Evolutionary conservation across 495 filamentous ascomycete genomes (phyloP), one percentile per base, ranked within the genome.

Genomic region (Annulohypoxylon maeteangense): DNA sequence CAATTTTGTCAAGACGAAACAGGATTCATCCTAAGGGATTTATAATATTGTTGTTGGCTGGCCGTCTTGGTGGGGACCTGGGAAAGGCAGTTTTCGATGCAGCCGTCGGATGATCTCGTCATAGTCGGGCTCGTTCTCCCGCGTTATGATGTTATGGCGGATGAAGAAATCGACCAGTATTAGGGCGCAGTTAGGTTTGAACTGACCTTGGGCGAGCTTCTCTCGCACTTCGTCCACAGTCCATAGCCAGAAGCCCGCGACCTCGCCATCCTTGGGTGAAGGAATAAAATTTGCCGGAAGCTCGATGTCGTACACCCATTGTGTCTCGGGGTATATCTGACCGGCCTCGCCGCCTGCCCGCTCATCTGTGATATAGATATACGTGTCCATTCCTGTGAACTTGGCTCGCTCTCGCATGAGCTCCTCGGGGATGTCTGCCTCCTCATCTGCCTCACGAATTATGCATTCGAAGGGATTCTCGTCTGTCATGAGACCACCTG

Each of bases 171-270:
- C 93, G 47, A 97, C 78, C 72, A 96, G 78, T 22, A 96, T 85
- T 60, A 95, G 72, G 1, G 91, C 90, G 76, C 94, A 98, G 76
- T 99, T 99, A 0, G 96, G 93, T 81, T 99, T 99, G 82, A 97
- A 98, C 66, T 90, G 85, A 1, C 91, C 92, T 50, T 83, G 81
- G 1, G 85, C 86, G 67, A 99, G 74, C 16, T 90, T 89, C 62
- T 86, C 83, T 82, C 90, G 83, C 3, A 95, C 89, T 76, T 96
- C 87, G 3, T 91, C 86, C 38, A 98, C 85, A 2, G 85, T 90
- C 83, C 85, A 86, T 67, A 98, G 81, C 71, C 87, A 85, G 79
- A 99, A 99, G 34, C 88, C 88, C 74, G 94, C 90, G 5, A 98
- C 95, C 82, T 98, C 95, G 47, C 90, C 87, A 73, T 98, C 96